phyloP scores from a whole-genome alignment of 768 basidiomycete species.

The Trametes punicea region DNA sequence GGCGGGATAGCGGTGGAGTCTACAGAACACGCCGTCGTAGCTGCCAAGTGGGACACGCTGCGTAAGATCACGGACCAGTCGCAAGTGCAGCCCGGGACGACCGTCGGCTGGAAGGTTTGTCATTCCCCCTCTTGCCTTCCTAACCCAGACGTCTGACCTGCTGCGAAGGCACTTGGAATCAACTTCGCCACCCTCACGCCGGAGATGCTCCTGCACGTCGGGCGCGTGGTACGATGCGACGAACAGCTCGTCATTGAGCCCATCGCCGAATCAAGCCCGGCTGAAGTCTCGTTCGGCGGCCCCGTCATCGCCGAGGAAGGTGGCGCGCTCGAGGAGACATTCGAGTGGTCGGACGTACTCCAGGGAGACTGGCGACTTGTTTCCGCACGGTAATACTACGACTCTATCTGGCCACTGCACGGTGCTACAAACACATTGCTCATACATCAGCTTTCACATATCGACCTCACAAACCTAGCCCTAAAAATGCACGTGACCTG shows the following conservation, averaged over 20 bases:
- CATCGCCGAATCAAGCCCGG: conserved; percentile 4
- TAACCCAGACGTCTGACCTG: neutral
- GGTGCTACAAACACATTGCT: too few species aligned
- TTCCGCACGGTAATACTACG: neutral
- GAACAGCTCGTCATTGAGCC: conserved; percentile 22
- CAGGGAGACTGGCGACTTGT: conserved; percentile 32
- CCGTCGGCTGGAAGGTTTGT: conserved; percentile 36
- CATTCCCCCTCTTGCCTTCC: neutral
- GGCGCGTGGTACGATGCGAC: conserved; percentile 31
- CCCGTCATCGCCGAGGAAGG: conserved; percentile 20
- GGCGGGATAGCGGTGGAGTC: conserved; percentile 10
- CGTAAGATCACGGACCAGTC: conserved; percentile 17
- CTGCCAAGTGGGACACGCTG: conserved; percentile 27
- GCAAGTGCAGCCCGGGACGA: conserved; percentile 20
- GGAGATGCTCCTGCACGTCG: conserved; percentile 51
- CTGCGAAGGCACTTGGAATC: conserved; percentile 50
- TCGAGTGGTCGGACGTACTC: conserved; percentile 30
- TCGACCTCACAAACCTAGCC: too few species aligned
- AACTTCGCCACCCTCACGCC: conserved; percentile 59
- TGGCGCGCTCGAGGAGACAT: conserved; percentile 23
- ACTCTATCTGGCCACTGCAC: too few species aligned
- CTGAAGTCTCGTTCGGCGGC: conserved; percentile 31
- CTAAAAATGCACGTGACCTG: too few species aligned
- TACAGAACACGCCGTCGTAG: conserved; percentile 18
- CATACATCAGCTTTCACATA: too few species aligned